phyloP scores from a whole-genome alignment of 192 early-diverging fungal genomes.

The Backusella westeae region DNA sequence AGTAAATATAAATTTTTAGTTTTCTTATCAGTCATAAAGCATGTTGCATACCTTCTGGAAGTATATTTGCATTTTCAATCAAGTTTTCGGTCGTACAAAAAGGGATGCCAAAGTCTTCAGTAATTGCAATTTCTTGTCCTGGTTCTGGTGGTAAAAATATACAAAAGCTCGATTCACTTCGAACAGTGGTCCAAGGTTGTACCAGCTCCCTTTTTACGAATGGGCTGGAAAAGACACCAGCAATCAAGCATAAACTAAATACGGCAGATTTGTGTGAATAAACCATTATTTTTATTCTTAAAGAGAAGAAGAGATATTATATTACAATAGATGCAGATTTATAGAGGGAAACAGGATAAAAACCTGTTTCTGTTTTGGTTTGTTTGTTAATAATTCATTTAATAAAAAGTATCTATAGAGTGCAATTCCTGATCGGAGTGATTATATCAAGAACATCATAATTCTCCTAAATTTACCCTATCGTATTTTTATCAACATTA shows the following conservation, averaged over 20 bases:
- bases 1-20: not conserved
- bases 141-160: constrained; percentile 42
- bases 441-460: not conserved
- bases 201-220: not conserved
- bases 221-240: not conserved
- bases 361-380: not conserved
- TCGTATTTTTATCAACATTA: not conserved
- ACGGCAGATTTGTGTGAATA: not conserved
- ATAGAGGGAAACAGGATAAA: not conserved
- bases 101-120: constrained; percentile 37
- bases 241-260: not conserved
- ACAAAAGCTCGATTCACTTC: constrained; percentile 35
- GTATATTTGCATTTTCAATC: constrained; percentile 27
- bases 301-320: not conserved
- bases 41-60: constrained; percentile 25
- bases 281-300: not conserved
- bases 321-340: not conserved
- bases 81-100: constrained; percentile 36
- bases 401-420: not conserved
- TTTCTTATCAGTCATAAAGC: not conserved
- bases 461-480: not conserved
- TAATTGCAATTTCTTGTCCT: constrained; percentile 38
- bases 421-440: not conserved
- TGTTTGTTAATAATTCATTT: too few relatives aligned
- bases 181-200: not conserved